Base-by-base conservation (phyloP, 2,329 filamentous ascomycete genomes). In the Rhynchosporium secalis region DNA sequence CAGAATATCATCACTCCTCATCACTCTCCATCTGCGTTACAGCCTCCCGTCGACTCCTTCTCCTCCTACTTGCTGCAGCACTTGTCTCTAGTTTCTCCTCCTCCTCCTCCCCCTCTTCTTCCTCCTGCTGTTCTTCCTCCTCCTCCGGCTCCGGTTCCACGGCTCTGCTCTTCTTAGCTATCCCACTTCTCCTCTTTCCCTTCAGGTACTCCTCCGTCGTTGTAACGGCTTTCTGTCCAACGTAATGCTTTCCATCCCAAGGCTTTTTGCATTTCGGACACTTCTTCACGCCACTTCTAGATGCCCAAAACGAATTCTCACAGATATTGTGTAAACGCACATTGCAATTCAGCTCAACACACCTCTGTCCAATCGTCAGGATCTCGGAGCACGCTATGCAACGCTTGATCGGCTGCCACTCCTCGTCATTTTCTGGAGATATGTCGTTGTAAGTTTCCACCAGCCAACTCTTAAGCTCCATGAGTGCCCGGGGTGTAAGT, bases 331-430 rank as follows among this genome's bases (percentile, higher is more conserved):
- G 93, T 15, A 96, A 75, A 10, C 93, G 81, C 10, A 86, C 81
- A 36, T 76, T 79, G 74, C 93, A 97, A 26, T 86, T 81, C 43
- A 82, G 76, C 64, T 89, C 83, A 2, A 81, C 75, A 76, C 93
- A 96, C 60, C 93, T 83, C 80, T 92, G 84, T 0, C 93, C 92
- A 66, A 89, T 79, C 0, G 94, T 99, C 46, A 98, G 85, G 65
- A 98, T 89, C 67, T 96, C 92, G 75, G 86, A 90, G 76, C 95
- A 99, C 0, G 91, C 92, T 72, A 89, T 85, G 74, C 95, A 99
- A 66, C 87, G 86, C 77, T 95, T 96, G 74, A 99, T 90, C 65
- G 86, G 86, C 72, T 91, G 83, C 80, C 83, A 86, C 40, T 85
- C 85, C n/a, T 54, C 51, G 3, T 79, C 77, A n/a, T 79, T 77